Conservation (phyloP, 306 rosid species). For the Gillenia trifoliata region DNA sequence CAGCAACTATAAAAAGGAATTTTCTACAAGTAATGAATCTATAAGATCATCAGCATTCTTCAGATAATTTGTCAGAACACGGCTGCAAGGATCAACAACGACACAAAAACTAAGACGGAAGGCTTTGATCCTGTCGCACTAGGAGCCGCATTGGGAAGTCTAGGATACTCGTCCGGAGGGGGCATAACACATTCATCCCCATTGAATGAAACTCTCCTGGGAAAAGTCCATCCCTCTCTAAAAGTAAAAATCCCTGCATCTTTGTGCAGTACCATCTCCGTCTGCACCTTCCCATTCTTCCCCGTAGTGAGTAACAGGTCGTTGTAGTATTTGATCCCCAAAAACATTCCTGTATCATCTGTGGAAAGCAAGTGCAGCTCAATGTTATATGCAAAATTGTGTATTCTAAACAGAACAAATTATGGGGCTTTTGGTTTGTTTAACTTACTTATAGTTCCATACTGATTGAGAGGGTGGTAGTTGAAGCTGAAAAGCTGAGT, state of each 20-base stretch:
- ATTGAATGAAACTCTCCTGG: constrained; percentile 63
- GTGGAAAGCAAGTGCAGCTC: background rate
- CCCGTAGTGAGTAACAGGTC: constrained; percentile 64
- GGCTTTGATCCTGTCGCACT: background rate
- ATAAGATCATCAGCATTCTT: too few relatives aligned
- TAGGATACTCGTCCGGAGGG: constrained; percentile 59
- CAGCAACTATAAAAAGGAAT: too few relatives aligned
- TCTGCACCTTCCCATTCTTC: constrained; percentile 52
- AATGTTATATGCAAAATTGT: background rate
- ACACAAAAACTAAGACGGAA: background rate
- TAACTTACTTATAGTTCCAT: constrained; percentile 59
- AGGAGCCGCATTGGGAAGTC: constrained; percentile 49
- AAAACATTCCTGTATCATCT: constrained; percentile 83
- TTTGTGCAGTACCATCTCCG: constrained; percentile 65
- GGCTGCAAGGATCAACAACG: background rate
- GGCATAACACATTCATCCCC: constrained; percentile 88
- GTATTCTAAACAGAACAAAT: background rate
- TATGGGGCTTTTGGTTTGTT: background rate
- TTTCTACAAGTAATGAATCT: too few relatives aligned
- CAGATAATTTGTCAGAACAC: background rate
- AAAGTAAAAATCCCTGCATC: constrained; percentile 54
- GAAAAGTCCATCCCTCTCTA: constrained; percentile 76
- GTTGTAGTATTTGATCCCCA: constrained; percentile 69
- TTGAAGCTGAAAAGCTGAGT: constrained; percentile 80
- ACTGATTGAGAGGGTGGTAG: constrained; percentile 41